These are phyloP conservation scores for Blastocladiella britannica DNA, from an alignment of 192 early-diverging fungal genomes.

Conservation along the genomic window DNA sequence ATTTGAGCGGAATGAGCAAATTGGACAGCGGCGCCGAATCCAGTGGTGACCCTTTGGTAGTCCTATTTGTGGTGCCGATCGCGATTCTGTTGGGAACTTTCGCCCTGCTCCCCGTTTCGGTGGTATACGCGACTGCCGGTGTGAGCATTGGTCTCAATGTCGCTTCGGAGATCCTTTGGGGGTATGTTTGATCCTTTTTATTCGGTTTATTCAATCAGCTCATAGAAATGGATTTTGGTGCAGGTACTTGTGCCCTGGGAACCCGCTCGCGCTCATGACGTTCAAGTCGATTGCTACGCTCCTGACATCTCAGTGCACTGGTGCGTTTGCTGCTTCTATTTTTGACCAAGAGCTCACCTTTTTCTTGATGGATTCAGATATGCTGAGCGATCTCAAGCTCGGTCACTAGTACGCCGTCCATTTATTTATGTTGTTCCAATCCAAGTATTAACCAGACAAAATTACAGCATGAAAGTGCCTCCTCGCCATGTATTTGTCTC, in stretches of 20 bases:
- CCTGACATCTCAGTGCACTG: background rate
- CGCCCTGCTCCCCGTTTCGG: background rate
- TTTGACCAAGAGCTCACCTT: background rate
- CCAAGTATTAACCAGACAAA: no score
- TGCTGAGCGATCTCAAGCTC: background rate
- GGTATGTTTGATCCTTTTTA: background rate
- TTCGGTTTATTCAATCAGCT: background rate
- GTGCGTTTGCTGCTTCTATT: background rate
- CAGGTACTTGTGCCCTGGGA: background rate
- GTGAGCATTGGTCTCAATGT: background rate
- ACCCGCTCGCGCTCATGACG: background rate
- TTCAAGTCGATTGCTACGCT: background rate
- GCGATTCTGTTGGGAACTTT: background rate
- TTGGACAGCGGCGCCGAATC: no score
- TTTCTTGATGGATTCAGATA: background rate
- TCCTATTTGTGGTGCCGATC: background rate
- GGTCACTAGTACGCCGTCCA: no score
- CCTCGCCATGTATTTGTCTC: background rate
- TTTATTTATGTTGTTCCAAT: no score
- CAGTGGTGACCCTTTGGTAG: no score
- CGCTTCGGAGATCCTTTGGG: background rate
- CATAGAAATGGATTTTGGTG: background rate
- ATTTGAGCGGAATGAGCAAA: background rate
- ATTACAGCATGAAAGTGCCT: background rate
- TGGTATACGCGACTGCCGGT: background rate